Conservation (phyloP, 495 filamentous ascomycete genomes). For the Aspergillus bertholletiae region DNA sequence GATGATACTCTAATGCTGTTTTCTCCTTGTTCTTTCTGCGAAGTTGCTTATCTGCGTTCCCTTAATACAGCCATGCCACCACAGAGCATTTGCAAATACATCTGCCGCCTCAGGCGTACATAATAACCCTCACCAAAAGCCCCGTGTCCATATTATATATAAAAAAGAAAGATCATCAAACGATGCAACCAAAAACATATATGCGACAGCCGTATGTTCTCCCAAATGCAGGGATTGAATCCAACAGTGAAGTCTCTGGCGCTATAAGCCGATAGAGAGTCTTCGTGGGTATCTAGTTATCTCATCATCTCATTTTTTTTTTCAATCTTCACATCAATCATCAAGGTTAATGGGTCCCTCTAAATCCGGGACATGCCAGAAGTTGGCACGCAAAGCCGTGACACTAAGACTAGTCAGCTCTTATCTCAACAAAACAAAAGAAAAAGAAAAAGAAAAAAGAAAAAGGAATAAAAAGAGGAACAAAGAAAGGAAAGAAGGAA, state of each 20-base stretch:
- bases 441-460: background rate
- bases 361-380: constrained; percentile 72
- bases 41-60: background rate
- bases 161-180: background rate
- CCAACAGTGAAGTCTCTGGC: background rate
- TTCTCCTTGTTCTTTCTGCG: background rate
- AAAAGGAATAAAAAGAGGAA: background rate
- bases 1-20: constrained; percentile 6
- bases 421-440: background rate
- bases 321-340: background rate
- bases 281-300: constrained; percentile 26
- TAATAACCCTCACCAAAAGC: background rate
- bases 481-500: background rate
- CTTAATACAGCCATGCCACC: background rate
- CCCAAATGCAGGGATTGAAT: too few relatives aligned
- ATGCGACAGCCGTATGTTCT: too few relatives aligned
- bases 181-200: background rate
- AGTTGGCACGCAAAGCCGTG: constrained; percentile 87
- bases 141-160: background rate
- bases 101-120: background rate
- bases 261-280: constrained; percentile 13
- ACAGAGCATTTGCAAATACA: background rate
- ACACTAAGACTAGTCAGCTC: constrained; percentile 49
- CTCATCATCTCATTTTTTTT: constrained; percentile 3
- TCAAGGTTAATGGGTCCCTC: constrained; percentile 67